phyloP scores from a whole-genome alignment of 176 grass and related monocot species.

The Juncus inflexus region DNA sequence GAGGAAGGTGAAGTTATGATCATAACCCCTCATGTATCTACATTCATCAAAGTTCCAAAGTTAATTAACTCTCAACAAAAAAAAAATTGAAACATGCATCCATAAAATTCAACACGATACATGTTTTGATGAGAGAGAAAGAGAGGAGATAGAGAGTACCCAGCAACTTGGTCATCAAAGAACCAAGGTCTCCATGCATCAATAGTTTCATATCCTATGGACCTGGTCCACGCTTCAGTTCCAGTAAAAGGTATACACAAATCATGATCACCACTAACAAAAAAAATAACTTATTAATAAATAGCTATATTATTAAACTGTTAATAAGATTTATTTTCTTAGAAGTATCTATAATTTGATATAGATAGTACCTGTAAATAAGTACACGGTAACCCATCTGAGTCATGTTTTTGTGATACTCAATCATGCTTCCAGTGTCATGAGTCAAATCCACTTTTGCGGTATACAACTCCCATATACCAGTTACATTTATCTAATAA shows the following conservation, averaged over 20 bases:
- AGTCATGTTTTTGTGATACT: constrained; percentile 46
- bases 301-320: no score
- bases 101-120: no score
- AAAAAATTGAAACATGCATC: no score
- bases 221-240: constrained; percentile 73
- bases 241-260: constrained; percentile 66
- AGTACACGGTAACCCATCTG: constrained; percentile 26
- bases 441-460: constrained; percentile 24
- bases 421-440: constrained; percentile 46
- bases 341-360: no score
- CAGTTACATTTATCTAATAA: constrained; percentile 25
- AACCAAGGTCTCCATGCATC: constrained; percentile 80
- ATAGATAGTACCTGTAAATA: no score
- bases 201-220: constrained; percentile 53
- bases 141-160: constrained; percentile 34
- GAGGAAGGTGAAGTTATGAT: constrained; percentile 72
- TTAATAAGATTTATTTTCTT: no score
- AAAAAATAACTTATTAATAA: not conserved
- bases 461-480: constrained; percentile 38
- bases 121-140: not conserved
- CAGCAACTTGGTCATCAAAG: constrained; percentile 53
- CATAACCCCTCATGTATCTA: constrained; percentile 71
- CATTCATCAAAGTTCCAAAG: constrained; percentile 16
- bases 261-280: constrained; percentile 79
- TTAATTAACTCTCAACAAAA: not conserved